These are phyloP conservation scores for Fusarium chaquense DNA, from an alignment of 2,329 filamentous ascomycete genomes.

Conservation along the genomic window DNA sequence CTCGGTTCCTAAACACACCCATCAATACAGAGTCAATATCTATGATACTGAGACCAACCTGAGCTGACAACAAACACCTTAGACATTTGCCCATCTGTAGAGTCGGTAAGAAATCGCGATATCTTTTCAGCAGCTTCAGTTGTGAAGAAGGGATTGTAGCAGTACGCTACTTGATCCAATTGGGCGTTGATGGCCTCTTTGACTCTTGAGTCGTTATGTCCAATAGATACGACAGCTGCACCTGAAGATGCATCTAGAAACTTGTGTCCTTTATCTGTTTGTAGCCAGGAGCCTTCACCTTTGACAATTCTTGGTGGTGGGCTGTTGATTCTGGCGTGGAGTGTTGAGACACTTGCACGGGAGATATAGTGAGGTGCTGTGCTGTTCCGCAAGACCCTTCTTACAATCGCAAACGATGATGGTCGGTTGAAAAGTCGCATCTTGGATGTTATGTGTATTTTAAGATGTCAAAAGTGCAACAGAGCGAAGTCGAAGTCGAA, in stretches of 20 bases:
- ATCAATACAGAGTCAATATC: too few species aligned
- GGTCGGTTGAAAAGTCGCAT: not conserved
- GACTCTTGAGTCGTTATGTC: slow-evolving; percentile 26
- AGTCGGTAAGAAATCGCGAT: slow-evolving; percentile 23
- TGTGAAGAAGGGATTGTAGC: slow-evolving; percentile 35
- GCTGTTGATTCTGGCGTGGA: slow-evolving; percentile 34
- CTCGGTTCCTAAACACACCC: slow-evolving; percentile 24
- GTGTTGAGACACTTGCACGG: slow-evolving; percentile 25
- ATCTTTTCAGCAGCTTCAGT: slow-evolving; percentile 30
- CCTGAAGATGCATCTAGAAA: slow-evolving; percentile 36
- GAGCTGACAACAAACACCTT: slow-evolving; percentile 37
- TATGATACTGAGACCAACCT: not conserved
- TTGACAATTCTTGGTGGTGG: slow-evolving; percentile 29
- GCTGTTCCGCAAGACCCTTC: not conserved
- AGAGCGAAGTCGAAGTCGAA: too few species aligned
- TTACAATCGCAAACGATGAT: not conserved
- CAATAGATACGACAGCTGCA: slow-evolving; percentile 36
- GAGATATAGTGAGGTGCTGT: not conserved
- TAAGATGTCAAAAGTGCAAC: not conserved
- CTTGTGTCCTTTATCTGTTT: slow-evolving; percentile 21
- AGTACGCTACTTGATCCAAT: slow-evolving; percentile 27
- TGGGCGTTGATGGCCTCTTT: slow-evolving; percentile 31
- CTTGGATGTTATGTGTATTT: not conserved
- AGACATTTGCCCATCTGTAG: slow-evolving; percentile 23
- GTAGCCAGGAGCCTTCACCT: slow-evolving; percentile 27